Percentiles rank a stretch among this genome's conserved stretches.
phyloP scores from a whole-genome alignment of 2,329 filamentous ascomycete species.

The Ceratocystis papillata region DNA sequence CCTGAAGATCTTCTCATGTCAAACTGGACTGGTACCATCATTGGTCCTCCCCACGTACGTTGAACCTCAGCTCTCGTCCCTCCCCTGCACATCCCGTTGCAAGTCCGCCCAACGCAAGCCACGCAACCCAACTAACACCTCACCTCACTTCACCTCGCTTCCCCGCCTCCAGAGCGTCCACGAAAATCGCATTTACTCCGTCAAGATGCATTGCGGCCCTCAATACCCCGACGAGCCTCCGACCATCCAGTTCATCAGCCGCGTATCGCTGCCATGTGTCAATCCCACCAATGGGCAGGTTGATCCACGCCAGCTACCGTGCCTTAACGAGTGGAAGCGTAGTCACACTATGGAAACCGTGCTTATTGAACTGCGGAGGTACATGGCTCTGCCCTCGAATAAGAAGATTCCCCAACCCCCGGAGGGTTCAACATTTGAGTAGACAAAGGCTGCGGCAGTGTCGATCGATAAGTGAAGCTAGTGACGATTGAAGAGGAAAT shows the following conservation, averaged over 20 bases:
- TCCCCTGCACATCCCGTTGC: background rate
- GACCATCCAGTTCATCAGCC: constrained; percentile 81
- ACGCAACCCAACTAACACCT: constrained; percentile 12
- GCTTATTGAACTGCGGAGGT: constrained; percentile 77
- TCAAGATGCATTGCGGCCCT: constrained; percentile 89
- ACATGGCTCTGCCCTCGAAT: constrained; percentile 82
- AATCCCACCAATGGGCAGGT: constrained; percentile 71
- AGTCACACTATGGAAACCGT: constrained; percentile 94
- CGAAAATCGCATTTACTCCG: constrained; percentile 97
- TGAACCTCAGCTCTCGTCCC: background rate
- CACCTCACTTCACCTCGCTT: background rate
- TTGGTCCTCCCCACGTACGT: constrained; percentile 87
- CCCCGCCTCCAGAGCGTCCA: constrained; percentile 60
- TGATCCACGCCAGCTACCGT: constrained; percentile 71
- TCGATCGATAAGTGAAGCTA: background rate
- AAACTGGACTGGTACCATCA: constrained; percentile 97
- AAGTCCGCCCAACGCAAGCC: background rate
- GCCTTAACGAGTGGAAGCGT: constrained; percentile 79
- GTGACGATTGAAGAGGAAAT: too few species aligned
- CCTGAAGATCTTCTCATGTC: constrained; percentile 93
- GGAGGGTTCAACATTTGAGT: constrained; percentile 55
- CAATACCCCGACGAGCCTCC: constrained; percentile 85
- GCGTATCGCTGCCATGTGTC: constrained; percentile 94
- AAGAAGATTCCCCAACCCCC: constrained; percentile 93
- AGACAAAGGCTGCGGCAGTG: background rate